Evolutionary conservation across 73 alveolate genomes (phyloP), one percentile per base, ranked within the genome.

Genomic region (Paramecium pentaurelia): DNA sequence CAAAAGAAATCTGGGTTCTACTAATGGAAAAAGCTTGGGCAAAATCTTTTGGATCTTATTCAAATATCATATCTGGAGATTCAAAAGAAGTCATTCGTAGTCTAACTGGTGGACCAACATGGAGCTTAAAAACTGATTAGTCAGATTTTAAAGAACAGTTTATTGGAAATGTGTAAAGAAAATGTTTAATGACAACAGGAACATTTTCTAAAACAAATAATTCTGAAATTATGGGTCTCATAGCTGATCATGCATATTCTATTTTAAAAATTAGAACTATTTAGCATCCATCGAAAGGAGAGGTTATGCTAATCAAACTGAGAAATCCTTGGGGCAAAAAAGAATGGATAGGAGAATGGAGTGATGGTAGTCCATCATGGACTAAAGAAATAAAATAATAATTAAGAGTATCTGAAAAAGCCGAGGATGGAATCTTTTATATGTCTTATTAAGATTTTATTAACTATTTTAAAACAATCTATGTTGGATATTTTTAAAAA

Each of bases 21-120:
- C 77, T 96, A 4, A 58, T 96, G 20, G 99, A 96, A 71, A 96
- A 96, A 86, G 99, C 98, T 18, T 96, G 97, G 97, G 98, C 99
- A 5, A 96, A 96, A 86, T 68, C 95, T 44, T 88, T 93, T 85
- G 97, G 97, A 25, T 86, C 98, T 27, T 98, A 98, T 93, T 97
- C 97, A 73, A 95, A 97, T 49, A 96, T 96, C 45, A 99, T 97
- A 86, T 97, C 99, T 37, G 99, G 99, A 37, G 96, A 95, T 93
- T 95, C 98, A 38, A 97, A 95, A 80, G 95, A 96, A 58, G 98
- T 96, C 3, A 77, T 98, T 8, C 93, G 97, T 77, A 99, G 97
- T 92, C 73, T 98, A 91, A 97, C 99, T 6, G 99, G 99, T 68
- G 99, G 99, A 36, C 99, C 99, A 20, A 94, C 97, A 12, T 95